phyloP scores from a whole-genome alignment of 2,329 filamentous ascomycete species.

The Lachnellula suecica region DNA sequence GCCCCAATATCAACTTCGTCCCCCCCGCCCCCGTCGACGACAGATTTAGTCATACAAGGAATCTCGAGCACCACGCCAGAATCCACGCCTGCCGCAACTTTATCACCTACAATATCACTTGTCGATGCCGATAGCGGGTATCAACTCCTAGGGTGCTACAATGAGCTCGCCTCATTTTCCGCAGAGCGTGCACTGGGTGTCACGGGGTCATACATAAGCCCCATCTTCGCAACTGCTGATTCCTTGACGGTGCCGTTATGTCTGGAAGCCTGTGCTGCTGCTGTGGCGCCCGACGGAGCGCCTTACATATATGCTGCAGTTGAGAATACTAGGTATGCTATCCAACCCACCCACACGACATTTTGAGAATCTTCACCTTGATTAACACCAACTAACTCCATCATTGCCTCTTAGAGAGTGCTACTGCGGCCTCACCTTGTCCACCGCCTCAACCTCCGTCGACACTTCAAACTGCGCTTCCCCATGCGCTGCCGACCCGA shows the following conservation, averaged over 20 bases:
- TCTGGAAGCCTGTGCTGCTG: constrained; percentile 11
- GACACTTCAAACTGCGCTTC: constrained; percentile 6
- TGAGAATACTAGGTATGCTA: constrained; percentile 15
- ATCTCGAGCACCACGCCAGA: neutral
- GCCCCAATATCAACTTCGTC: no score
- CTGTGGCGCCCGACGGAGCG: constrained; percentile 1
- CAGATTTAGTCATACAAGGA: neutral
- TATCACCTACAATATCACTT: neutral
- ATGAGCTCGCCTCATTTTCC: constrained; percentile 7
- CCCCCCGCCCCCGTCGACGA: no score
- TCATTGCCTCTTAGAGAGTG: constrained; percentile 7
- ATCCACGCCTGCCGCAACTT: neutral
- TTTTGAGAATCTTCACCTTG: neutral
- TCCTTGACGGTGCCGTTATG: constrained; percentile 17
- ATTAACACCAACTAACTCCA: neutral
- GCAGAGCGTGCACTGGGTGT: constrained; percentile 10
- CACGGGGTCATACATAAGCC: constrained; percentile 13
- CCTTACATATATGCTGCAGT: constrained; percentile 16
- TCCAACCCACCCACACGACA: neutral
- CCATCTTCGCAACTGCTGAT: constrained; percentile 3
- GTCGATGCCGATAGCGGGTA: constrained; percentile 3
- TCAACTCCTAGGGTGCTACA: constrained; percentile 17
- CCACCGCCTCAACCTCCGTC: constrained; percentile 3
- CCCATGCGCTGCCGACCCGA: constrained; percentile 9
- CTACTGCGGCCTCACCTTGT: constrained; percentile 18